Conservation (phyloP, 2,329 filamentous ascomycete genomes). For the Fusarium annulatum region DNA sequence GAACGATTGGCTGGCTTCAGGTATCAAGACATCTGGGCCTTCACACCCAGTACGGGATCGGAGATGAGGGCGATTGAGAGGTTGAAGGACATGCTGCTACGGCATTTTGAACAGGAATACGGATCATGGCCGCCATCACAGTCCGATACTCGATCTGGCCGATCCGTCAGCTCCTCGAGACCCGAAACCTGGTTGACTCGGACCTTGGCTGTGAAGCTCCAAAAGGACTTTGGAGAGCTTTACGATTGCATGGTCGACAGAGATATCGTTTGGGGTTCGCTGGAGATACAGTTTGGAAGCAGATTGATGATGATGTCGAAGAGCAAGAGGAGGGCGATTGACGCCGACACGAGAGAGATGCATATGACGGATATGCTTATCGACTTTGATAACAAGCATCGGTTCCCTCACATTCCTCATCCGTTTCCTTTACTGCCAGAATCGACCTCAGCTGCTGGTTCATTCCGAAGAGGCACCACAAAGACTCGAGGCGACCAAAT, state of each 20-base stretch:
- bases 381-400: slow-evolving; percentile 70
- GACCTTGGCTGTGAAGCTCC: slow-evolving; percentile 65
- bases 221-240: slow-evolving; percentile 73
- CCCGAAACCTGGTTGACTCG: slow-evolving; percentile 71
- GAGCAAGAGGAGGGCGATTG: slow-evolving; percentile 58
- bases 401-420: slow-evolving; percentile 74
- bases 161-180: slow-evolving; percentile 46
- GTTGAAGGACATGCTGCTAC: slow-evolving; percentile 69
- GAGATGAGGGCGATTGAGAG: slow-evolving; percentile 67
- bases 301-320: slow-evolving; percentile 73
- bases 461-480: slow-evolving; percentile 50
- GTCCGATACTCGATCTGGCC: not conserved
- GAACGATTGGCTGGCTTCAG: slow-evolving; percentile 69
- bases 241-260: slow-evolving; percentile 79
- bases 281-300: slow-evolving; percentile 68
- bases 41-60: slow-evolving; percentile 57
- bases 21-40: slow-evolving; percentile 70
- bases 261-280: slow-evolving; percentile 72
- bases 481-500: slow-evolving; percentile 32
- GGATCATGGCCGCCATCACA: slow-evolving; percentile 67
- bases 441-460: slow-evolving; percentile 51
- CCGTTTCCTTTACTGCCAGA: slow-evolving; percentile 74
- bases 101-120: slow-evolving; percentile 66
- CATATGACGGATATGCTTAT: slow-evolving; percentile 74
- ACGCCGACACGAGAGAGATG: slow-evolving; percentile 64